Evolutionary conservation across 495 filamentous ascomycete genomes (phyloP).

Genomic region (Cercophora samala): DNA sequence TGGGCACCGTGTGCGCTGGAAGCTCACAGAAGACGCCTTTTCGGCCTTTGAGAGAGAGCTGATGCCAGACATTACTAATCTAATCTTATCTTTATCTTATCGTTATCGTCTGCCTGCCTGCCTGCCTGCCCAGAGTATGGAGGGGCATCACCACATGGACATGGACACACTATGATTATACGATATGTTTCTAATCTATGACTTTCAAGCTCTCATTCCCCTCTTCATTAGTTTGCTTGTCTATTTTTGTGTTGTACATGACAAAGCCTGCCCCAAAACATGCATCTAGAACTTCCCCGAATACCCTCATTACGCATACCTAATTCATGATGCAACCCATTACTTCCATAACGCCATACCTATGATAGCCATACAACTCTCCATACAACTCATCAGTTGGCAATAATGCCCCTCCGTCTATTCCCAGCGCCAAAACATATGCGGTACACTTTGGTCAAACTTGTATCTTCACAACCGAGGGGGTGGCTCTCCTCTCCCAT

Average conservation of each 20-base stretch:
- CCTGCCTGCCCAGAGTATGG: not conserved
- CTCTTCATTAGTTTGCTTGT: not conserved
- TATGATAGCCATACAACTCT: not conserved
- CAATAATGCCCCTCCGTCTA: not conserved
- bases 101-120: too few species aligned
- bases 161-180: not conserved
- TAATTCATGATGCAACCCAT: not conserved
- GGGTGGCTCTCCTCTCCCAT: constrained; percentile 21
- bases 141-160: not conserved
- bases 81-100: constrained; percentile 5
- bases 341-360: not conserved
- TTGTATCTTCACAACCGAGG: not conserved
- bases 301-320: not conserved
- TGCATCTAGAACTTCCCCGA: not conserved
- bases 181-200: not conserved
- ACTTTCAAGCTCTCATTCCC: not conserved
- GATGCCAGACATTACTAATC: not conserved
- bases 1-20: not conserved
- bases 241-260: not conserved
- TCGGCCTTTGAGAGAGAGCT: not conserved
- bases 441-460: constrained; percentile 3
- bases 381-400: not conserved
- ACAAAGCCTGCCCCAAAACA: not conserved
- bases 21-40: not conserved
- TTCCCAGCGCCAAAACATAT: not conserved